Evolutionary conservation across 75 land plant genomes (phyloP).

Genomic region (Chamaecyparis obtusa): DNA sequence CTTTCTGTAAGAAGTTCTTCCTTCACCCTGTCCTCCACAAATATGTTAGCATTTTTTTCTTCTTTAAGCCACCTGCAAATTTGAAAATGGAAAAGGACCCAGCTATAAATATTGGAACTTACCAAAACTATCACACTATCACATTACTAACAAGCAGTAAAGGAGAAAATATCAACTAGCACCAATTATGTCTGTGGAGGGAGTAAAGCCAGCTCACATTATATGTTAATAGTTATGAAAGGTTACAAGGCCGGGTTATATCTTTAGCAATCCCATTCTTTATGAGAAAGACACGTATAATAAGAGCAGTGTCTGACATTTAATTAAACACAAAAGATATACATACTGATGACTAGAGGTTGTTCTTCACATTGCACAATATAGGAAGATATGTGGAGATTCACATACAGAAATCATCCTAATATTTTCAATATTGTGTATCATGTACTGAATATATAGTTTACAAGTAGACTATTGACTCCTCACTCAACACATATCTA

Average conservation of each 20-base stretch:
- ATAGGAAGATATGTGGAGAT: not conserved
- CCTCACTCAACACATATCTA: too few relatives aligned
- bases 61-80: slow-evolving; percentile 81
- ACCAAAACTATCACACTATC: not conserved
- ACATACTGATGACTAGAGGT: not conserved
- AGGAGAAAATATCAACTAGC: not conserved
- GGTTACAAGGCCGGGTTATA: not conserved
- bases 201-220: not conserved
- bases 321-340: not conserved
- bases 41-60: slow-evolving; percentile 46
- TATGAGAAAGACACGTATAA: not conserved
- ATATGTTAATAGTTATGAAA: not conserved
- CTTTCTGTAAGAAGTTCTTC: slow-evolving; percentile 65
- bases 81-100: not conserved
- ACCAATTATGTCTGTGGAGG: not conserved
- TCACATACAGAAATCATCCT: not conserved
- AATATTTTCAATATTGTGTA: too few relatives aligned
- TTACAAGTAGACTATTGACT: too few relatives aligned
- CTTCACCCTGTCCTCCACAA: slow-evolving; percentile 79
- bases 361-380: not conserved
- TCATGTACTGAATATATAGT: too few relatives aligned
- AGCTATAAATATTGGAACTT: not conserved
- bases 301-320: not conserved
- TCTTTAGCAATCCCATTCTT: not conserved
- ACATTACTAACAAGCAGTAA: not conserved